A percentile compares a stretch with the other conserved stretches of the same genome.
Evolutionary conservation across 306 rosid species (phyloP).

Genomic region (Ceratonia siliqua): DNA sequence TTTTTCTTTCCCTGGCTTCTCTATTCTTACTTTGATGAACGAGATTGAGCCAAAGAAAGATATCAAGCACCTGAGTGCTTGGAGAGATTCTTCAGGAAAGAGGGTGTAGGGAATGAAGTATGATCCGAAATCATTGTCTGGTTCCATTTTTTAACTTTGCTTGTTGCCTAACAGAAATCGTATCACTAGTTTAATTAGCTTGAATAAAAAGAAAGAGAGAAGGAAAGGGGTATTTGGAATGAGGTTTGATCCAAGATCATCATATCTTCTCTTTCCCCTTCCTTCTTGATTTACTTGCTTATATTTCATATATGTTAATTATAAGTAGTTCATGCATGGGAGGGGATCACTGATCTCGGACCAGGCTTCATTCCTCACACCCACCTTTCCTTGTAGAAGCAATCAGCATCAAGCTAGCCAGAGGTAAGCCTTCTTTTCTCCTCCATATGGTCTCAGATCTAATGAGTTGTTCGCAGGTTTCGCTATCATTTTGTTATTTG

Average conservation of each 20-base stretch:
- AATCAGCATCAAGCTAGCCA: not conserved
- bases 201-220: not conserved
- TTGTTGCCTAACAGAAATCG: slow-evolving; percentile 20
- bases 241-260: slow-evolving; percentile 13
- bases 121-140: slow-evolving; percentile 57
- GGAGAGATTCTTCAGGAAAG: slow-evolving; percentile 40
- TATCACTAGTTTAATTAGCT: no score
- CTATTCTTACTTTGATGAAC: not conserved
- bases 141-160: not conserved
- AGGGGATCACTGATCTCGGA: slow-evolving; percentile 54
- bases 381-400: slow-evolving; percentile 34
- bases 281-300: not conserved
- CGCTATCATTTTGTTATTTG: slow-evolving; percentile 4
- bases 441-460: not conserved
- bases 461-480: not conserved
- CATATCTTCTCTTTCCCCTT: not conserved
- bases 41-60: slow-evolving; percentile 16
- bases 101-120: slow-evolving; percentile 63
- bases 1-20: not conserved
- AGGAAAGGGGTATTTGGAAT: not conserved
- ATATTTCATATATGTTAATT: not conserved
- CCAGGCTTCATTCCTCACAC: slow-evolving; percentile 67
- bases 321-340: not conserved
- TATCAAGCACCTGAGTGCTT: slow-evolving; percentile 8
- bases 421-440: slow-evolving; percentile 1